Base-by-base conservation (phyloP, 148 eudicot species). In the Talinum fruticosum region DNA sequence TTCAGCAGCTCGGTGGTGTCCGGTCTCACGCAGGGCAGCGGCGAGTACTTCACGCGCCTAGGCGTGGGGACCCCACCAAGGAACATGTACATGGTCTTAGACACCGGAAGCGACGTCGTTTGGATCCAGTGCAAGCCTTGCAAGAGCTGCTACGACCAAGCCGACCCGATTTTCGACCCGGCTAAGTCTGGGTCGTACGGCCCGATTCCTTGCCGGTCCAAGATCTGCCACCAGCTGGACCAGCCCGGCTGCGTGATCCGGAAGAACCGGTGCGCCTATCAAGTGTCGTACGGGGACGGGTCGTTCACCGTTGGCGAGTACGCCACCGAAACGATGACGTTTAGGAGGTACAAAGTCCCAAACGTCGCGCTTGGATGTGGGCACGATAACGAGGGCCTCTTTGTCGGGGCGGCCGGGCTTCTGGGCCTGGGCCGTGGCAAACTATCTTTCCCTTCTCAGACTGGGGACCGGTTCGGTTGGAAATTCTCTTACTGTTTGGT, bases 21-120 rank as follows among this genome's bases (percentile, higher is more conserved):
- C 28, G 99, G 99, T 0, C 81, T 96, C 0, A 81, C 92, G 0
- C 97, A 91, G 41, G 98, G 99, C 0, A 93, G 98, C 10, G 98
- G 99, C 4, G 99, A 96, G 90, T 96, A 96, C 85, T 96, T 96
- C 88, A 96, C 99, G 2, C 93, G 99, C 73, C 64, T 96, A 3
- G 99, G 99, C 1, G 77, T 96, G 0, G 99, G 99, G 5, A 89
- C 98, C 0, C 99, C 99, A 0, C 84, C 99, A 1, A 87, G 76
- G 72, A 87, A 91, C 81, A 79, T 84, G 68, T 93, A 93, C 86
- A 86, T 96, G 97, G 98, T 96, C 1, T 57, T 96, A 1, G 99
- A 96, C 72, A 96, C 99, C 0, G 99, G 99, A 18, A 91, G 97
- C 81, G 99, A 96, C 84, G 88, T 96, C 76, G 94, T 93, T 1